Percentiles rank a stretch among this genome's conserved stretches.
Conservation (phyloP, 2,329 filamentous ascomycete genomes). For the Zymoseptoria tritici region DNA sequence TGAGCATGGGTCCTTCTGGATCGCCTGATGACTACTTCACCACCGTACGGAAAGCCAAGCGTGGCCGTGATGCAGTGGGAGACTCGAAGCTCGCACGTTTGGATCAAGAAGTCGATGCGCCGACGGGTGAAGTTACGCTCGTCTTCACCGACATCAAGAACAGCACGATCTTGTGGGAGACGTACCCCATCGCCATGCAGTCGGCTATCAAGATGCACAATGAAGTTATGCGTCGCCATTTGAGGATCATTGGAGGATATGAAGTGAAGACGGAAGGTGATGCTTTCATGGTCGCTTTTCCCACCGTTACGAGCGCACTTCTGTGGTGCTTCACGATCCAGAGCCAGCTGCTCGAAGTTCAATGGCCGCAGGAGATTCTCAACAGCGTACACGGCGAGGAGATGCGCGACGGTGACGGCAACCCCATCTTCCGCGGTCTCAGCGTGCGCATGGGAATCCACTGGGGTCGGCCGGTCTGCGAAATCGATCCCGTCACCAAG, state of each 20-base stretch:
- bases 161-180: slow-evolving; percentile 93
- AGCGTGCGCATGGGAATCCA: slow-evolving; percentile 98
- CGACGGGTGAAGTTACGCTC: slow-evolving; percentile 82
- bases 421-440: slow-evolving; percentile 84
- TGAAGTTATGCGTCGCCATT: slow-evolving; percentile 86
- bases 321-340: slow-evolving; percentile 97
- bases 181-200: slow-evolving; percentile 88
- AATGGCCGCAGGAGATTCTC: slow-evolving; percentile 89
- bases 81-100: slow-evolving; percentile 83
- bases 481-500: slow-evolving; percentile 89
- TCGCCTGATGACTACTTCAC: slow-evolving; percentile 64
- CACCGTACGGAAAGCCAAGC: slow-evolving; percentile 57
- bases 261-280: slow-evolving; percentile 99
- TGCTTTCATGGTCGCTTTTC: slow-evolving; percentile 98
- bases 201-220: slow-evolving; percentile 97
- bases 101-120: slow-evolving; percentile 83
- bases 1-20: slow-evolving; percentile 73
- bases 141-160: slow-evolving; percentile 99
- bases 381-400: slow-evolving; percentile 79
- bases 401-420: slow-evolving; percentile 73
- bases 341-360: slow-evolving; percentile 74
- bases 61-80: slow-evolving; percentile 51
- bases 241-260: slow-evolving; percentile 90
- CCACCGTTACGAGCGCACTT: slow-evolving; percentile 86
- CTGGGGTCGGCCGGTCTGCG: slow-evolving; percentile 88